phyloP scores from a whole-genome alignment of 2,329 filamentous ascomycete genomes.

The Alternaria brassicae region DNA sequence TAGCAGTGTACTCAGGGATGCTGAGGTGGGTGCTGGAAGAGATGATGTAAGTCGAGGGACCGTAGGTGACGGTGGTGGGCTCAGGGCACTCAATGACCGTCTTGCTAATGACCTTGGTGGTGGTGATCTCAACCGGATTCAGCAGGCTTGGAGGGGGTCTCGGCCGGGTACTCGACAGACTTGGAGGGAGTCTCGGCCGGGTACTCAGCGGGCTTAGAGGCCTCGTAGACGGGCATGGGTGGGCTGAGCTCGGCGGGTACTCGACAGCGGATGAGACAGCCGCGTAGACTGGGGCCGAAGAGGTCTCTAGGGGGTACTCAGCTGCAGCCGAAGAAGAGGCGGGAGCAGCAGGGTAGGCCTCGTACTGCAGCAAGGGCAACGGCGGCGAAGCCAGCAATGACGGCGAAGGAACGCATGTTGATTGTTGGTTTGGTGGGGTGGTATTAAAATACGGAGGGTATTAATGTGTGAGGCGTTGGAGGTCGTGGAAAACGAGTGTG shows the following conservation, averaged over 20 bases:
- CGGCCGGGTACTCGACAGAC: no score
- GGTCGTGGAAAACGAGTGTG: slow-evolving; percentile 51
- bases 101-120: slow-evolving; percentile 40
- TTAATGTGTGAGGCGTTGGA: slow-evolving; percentile 40
- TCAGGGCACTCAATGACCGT: no score
- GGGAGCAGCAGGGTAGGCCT: slow-evolving; percentile 13
- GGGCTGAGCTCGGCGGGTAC: no score
- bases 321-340: slow-evolving; percentile 2
- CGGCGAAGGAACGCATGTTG: slow-evolving; percentile 51
- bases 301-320: slow-evolving; percentile 13
- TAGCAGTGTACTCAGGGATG: slow-evolving; percentile 32
- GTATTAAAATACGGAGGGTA: slow-evolving; percentile 46
- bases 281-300: slow-evolving; percentile 7
- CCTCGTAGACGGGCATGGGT: neutral
- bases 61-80: slow-evolving; percentile 38
- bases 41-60: slow-evolving; percentile 44
- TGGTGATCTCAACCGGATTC: no score
- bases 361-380: slow-evolving; percentile 33
- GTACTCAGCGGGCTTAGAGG: neutral
- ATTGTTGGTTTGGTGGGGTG: slow-evolving; percentile 32
- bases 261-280: slow-evolving; percentile 1
- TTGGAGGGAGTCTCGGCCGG: neutral
- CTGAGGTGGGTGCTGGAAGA: slow-evolving; percentile 42
- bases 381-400: slow-evolving; percentile 42
- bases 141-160: slow-evolving; percentile 14